Percentiles rank a stretch among this genome's conserved stretches.
Evolutionary conservation across 108 stramenopile genomes (phyloP).

Genomic region (Cyclotella atomus): DNA sequence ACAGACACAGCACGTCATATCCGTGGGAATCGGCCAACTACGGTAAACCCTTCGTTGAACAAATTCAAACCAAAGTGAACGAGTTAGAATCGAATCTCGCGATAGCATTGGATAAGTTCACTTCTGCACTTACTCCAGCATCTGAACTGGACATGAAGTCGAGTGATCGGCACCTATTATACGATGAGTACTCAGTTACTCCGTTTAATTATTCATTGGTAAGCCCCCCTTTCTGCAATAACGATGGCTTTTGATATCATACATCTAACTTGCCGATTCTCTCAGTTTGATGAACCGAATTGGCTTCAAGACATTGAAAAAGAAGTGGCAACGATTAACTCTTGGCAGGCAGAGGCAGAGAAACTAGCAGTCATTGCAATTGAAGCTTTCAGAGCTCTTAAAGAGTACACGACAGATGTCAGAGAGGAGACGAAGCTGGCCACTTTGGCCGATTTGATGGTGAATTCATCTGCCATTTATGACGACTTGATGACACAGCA

Average conservation of each 20-base stretch:
- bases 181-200: not conserved
- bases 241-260: not conserved
- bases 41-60: not conserved
- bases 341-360: constrained; percentile 43
- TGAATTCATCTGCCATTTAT: constrained; percentile 16
- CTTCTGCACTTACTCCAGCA: not conserved
- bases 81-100: constrained; percentile 19
- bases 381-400: constrained; percentile 28
- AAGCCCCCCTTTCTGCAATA: not conserved
- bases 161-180: not conserved
- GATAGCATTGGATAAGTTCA: constrained; percentile 27
- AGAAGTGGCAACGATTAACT: constrained; percentile 23
- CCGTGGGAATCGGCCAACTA: not conserved
- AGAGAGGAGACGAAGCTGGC: not conserved
- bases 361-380: constrained; percentile 38
- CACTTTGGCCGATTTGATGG: constrained; percentile 1
- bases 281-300: not conserved
- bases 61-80: constrained; percentile 11
- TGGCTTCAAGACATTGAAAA: constrained; percentile 32
- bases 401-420: constrained; percentile 10
- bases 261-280: not conserved
- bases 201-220: constrained; percentile 18
- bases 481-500: constrained; percentile 6
- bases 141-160: not conserved
- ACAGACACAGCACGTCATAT: not conserved